These are phyloP conservation scores for Mycena amicta DNA, from an alignment of 768 basidiomycete genomes.

Conservation along the genomic window DNA sequence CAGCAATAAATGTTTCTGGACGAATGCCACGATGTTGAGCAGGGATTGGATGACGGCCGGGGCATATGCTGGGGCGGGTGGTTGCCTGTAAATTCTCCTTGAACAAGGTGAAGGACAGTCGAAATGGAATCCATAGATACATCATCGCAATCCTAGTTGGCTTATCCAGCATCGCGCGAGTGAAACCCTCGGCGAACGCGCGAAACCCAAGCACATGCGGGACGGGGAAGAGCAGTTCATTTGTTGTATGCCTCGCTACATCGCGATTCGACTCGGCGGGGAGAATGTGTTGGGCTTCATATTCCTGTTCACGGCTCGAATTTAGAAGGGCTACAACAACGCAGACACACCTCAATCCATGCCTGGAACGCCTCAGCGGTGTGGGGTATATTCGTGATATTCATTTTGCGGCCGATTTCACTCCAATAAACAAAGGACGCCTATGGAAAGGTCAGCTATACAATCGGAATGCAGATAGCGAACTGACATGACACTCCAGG, in stretches of 20 bases:
- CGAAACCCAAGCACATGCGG: conserved; percentile 43
- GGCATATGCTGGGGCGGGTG: conserved; percentile 37
- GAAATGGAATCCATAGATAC: conserved; percentile 33
- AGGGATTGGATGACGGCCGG: conserved; percentile 27
- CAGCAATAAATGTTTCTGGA: conserved; percentile 42
- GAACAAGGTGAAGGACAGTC: background rate
- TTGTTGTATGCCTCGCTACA: conserved; percentile 41
- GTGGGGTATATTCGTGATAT: conserved; percentile 48
- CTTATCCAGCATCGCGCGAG: conserved; percentile 44
- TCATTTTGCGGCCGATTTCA: conserved; percentile 50
- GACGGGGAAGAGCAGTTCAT: conserved; percentile 42
- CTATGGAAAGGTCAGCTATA: conserved; percentile 17
- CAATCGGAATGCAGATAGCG: background rate
- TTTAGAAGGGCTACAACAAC: no score
- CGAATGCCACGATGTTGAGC: conserved; percentile 30
- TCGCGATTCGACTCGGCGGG: conserved; percentile 42
- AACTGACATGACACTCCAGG: conserved; percentile 42
- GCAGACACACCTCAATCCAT: conserved; percentile 41
- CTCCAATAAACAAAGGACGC: conserved; percentile 47
- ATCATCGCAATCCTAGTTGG: conserved; percentile 51
- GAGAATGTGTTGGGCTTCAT: conserved; percentile 45
- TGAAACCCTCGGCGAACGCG: conserved; percentile 34
- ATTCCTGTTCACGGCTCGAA: conserved; percentile 38
- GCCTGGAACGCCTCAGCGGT: conserved; percentile 37
- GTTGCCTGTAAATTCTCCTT: conserved; percentile 35